A percentile compares a stretch with the other conserved stretches of the same genome.
phyloP scores from a whole-genome alignment of 129 eudicot species.

The Flaveria robusta region DNA sequence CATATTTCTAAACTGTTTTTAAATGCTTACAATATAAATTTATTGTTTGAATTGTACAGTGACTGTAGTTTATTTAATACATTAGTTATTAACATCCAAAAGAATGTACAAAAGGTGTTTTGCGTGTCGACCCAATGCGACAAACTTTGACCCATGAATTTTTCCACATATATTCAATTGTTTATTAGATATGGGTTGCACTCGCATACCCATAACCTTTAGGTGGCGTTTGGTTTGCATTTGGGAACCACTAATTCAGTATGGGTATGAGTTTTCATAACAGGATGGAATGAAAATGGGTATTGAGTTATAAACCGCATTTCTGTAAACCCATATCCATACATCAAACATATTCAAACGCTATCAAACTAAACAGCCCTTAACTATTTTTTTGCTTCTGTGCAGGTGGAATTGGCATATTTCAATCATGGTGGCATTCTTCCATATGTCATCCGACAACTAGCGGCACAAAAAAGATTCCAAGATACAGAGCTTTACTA shows the following conservation, averaged over 20 bases:
- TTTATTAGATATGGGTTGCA: neutral
- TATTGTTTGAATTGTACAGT: no score
- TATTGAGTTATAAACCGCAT: neutral
- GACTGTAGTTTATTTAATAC: neutral
- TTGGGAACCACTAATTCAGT: no score
- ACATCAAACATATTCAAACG: no score
- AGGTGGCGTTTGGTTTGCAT: neutral
- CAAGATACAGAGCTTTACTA: slow-evolving; percentile 16
- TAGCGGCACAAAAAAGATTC: slow-evolving; percentile 40
- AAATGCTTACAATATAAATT: neutral
- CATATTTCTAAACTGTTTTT: neutral
- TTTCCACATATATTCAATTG: neutral
- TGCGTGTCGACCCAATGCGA: neutral
- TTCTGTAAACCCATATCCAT: neutral
- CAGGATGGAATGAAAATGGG: no score
- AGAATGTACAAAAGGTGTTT: neutral
- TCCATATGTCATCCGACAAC: slow-evolving; percentile 74
- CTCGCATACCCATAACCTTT: neutral
- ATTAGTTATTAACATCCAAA: neutral
- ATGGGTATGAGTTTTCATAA: neutral
- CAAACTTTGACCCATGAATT: neutral
- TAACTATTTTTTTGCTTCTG: slow-evolving; percentile 6
- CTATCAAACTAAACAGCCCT: neutral
- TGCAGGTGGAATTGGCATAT: slow-evolving; percentile 81
- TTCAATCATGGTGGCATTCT: slow-evolving; percentile 88